phyloP scores from a whole-genome alignment of 2,329 filamentous ascomycete species.

The Ophiostoma australiae region DNA sequence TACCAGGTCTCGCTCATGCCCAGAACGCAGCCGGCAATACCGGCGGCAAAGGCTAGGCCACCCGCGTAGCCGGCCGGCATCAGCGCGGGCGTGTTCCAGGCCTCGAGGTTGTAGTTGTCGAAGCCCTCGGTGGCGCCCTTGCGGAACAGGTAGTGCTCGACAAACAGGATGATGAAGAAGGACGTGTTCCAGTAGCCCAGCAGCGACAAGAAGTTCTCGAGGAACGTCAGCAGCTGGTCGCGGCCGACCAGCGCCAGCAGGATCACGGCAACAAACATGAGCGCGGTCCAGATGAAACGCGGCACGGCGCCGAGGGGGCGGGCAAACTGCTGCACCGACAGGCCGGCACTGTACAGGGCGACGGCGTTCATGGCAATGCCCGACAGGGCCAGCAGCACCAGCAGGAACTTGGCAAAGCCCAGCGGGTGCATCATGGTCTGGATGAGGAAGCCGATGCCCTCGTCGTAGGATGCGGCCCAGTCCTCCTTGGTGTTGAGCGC shows the following conservation, averaged over 20 bases:
- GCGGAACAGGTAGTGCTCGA: constrained; percentile 47
- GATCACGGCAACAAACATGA: constrained; percentile 44
- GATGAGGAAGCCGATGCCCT: constrained; percentile 54
- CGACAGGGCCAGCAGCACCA: constrained; percentile 53
- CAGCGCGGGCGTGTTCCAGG: constrained; percentile 42
- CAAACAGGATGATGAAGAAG: constrained; percentile 45
- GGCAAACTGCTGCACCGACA: constrained; percentile 41
- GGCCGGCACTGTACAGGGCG: constrained; percentile 39
- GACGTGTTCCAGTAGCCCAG: constrained; percentile 49
- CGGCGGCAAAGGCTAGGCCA: constrained; percentile 41
- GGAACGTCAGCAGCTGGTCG: constrained; percentile 41
- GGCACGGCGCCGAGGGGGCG: constrained; percentile 42
- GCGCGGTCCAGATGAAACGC: constrained; percentile 44
- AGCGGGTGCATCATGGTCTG: constrained; percentile 54
- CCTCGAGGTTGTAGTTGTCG: constrained; percentile 45
- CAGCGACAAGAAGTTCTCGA: constrained; percentile 45
- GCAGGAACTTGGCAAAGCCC: constrained; percentile 59
- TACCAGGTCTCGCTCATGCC: constrained; percentile 58
- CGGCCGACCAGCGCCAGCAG: constrained; percentile 42
- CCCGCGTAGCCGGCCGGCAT: constrained; percentile 44
- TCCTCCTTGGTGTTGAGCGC: constrained; percentile 50
- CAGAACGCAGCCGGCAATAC: constrained; percentile 47
- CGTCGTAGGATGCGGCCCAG: constrained; percentile 52
- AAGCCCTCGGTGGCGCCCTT: constrained; percentile 33
- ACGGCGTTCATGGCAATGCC: constrained; percentile 46